These are phyloP conservation scores for Debaryomyces castellii DNA, from an alignment of 805 yeast genomes.

Conservation along the genomic window DNA sequence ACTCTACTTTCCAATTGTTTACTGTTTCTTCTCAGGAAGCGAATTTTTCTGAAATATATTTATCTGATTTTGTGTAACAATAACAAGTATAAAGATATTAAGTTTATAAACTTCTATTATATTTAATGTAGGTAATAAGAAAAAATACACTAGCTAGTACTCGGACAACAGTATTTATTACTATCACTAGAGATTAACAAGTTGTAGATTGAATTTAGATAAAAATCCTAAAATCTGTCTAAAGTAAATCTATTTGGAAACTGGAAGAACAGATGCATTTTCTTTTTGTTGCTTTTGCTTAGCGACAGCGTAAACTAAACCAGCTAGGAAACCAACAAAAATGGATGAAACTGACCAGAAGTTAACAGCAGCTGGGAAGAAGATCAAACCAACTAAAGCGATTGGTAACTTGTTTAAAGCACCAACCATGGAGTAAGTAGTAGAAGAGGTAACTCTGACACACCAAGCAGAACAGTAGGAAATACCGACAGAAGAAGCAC, in stretches of 20 bases:
- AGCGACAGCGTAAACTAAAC: conserved; percentile 93
- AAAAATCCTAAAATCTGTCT: not conserved
- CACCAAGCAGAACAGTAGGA: conserved; percentile 99
- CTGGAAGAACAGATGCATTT: conserved; percentile 30
- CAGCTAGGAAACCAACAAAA: conserved; percentile 90
- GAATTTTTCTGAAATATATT: not conserved
- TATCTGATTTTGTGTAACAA: conserved; percentile 4
- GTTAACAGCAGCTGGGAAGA: conserved; percentile 94
- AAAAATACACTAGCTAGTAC: not conserved
- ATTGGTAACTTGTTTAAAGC: conserved; percentile 97
- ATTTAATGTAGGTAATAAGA: not conserved
- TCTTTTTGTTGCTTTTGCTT: conserved; percentile 81
- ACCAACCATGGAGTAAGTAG: conserved; percentile 99
- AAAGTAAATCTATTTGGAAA: conserved; percentile 8
- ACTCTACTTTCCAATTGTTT: not conserved
- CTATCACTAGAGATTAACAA: not conserved
- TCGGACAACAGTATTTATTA: not conserved
- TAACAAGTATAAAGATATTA: no score
- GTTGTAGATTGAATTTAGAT: not conserved
- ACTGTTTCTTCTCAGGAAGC: not conserved
- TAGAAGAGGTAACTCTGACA: conserved; percentile 97
- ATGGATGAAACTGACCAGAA: conserved; percentile 89
- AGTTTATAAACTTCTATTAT: not conserved
- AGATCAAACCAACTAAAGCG: conserved; percentile 90
- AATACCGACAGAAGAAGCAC: conserved; percentile 93